Conservation (phyloP, 495 filamentous ascomycete species). For the Tuber indicum region DNA sequence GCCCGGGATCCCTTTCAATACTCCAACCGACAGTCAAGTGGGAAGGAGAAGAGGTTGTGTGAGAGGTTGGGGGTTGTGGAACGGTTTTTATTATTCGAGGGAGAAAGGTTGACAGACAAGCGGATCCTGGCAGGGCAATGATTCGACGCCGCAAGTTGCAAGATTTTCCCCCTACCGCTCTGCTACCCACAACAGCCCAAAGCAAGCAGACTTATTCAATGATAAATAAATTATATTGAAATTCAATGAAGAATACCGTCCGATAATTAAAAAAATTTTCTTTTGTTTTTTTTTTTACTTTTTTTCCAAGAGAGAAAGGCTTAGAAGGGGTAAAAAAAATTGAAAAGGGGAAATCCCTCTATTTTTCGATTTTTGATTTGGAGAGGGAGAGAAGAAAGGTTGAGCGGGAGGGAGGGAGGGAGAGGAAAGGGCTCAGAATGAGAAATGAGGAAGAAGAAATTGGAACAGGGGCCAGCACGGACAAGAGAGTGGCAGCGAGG, state of each 20-base stretch:
- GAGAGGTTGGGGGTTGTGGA: slow-evolving; percentile 4
- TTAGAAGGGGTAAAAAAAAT: background rate
- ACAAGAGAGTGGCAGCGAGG: slow-evolving; percentile 4
- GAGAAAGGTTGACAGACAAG: background rate
- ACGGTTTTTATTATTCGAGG: slow-evolving; percentile 7
- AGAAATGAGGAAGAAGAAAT: slow-evolving; percentile 1
- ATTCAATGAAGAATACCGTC: slow-evolving; percentile 17
- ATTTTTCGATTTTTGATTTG: slow-evolving; percentile 10
- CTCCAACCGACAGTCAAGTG: slow-evolving; percentile 22
- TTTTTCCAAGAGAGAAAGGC: background rate
- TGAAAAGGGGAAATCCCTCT: background rate
- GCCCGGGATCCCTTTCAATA: background rate
- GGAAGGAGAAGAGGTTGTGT: slow-evolving; percentile 30
- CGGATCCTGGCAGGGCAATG: slow-evolving; percentile 23
- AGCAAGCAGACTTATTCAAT: slow-evolving; percentile 5
- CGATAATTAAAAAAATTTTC: background rate
- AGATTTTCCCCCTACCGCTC: slow-evolving; percentile 11
- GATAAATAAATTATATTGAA: too few relatives aligned
- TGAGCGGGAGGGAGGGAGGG: slow-evolving; percentile 6
- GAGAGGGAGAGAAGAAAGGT: slow-evolving; percentile 6
- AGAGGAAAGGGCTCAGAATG: slow-evolving; percentile 12
- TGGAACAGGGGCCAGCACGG: slow-evolving; percentile 4
- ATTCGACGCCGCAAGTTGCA: slow-evolving; percentile 32
- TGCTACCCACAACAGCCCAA: slow-evolving; percentile 12
- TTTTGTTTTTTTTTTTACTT: background rate